Evolutionary conservation across 164 flowering plant species (phyloP).

Genomic region (Buxus sempervirens): DNA sequence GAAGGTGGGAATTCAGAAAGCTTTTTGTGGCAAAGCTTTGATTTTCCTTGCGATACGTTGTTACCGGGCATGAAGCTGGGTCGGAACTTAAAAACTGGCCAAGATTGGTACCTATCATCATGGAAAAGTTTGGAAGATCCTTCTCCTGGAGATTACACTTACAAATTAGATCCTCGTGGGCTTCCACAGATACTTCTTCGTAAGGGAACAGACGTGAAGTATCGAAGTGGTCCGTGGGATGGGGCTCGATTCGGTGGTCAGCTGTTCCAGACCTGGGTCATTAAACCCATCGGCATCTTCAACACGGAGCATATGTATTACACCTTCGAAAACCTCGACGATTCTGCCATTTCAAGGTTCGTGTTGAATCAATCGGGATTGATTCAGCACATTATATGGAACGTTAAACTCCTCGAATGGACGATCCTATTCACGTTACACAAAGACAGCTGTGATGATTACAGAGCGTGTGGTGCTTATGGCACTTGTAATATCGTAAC

Average conservation of each 20-base stretch:
- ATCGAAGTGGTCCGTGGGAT: conserved; percentile 31
- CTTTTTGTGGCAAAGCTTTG: conserved; percentile 49
- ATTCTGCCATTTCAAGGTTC: conserved; percentile 11
- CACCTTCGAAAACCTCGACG: neutral
- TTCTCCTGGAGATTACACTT: conserved; percentile 22
- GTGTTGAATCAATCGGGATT: conserved; percentile 8
- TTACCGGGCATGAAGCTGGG: conserved; percentile 43
- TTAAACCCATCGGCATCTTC: conserved; percentile 1
- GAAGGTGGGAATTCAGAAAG: neutral
- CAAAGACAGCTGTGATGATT: conserved; percentile 12
- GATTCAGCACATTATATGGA: conserved; percentile 9
- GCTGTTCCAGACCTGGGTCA: neutral
- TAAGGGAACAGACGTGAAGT: conserved; percentile 3
- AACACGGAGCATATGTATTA: conserved; percentile 26
- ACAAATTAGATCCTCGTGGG: conserved; percentile 19
- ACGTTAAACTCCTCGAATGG: conserved; percentile 5
- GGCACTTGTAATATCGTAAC: conserved; percentile 1
- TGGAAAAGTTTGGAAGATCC: conserved; percentile 43
- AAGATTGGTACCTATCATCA: conserved; percentile 21
- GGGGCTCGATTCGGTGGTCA: conserved; percentile 26
- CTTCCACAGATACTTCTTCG: conserved; percentile 22
- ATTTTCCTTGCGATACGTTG: conserved; percentile 30
- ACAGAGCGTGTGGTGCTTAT: conserved; percentile 3
- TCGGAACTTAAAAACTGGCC: conserved; percentile 17
- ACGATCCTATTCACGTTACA: neutral